A percentile compares a stretch with the other conserved stretches of the same genome.
These are phyloP conservation scores for Austropuccinia psidii DNA, from an alignment of 1,284 basidiomycete species.

Conservation along the genomic window DNA sequence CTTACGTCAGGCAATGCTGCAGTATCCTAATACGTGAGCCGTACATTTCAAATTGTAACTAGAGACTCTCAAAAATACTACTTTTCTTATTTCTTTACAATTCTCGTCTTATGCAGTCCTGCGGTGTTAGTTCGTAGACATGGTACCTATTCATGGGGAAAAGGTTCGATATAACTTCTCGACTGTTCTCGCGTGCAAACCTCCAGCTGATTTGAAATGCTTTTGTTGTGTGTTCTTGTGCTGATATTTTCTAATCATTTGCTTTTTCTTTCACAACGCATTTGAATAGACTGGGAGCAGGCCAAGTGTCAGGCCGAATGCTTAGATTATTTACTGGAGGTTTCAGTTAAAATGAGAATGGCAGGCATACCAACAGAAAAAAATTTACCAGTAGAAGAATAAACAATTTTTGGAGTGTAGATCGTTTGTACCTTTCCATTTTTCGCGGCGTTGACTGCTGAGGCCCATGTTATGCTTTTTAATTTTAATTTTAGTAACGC, in stretches of 20 bases:
- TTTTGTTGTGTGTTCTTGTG: conserved; percentile 40
- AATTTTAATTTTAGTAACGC: too few relatives aligned
- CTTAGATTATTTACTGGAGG: conserved; percentile 76
- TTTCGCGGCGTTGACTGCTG: too few relatives aligned
- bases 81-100: background rate
- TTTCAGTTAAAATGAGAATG: conserved; percentile 64
- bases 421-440: too few relatives aligned
- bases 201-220: conserved; percentile 9
- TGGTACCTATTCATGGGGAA: conserved; percentile 76
- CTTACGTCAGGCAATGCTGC: conserved; percentile 57
- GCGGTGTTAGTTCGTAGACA: conserved; percentile 71
- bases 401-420: too few relatives aligned
- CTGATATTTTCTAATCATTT: background rate
- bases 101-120: conserved; percentile 45
- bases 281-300: conserved; percentile 66
- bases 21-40: conserved; percentile 60
- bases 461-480: too few relatives aligned
- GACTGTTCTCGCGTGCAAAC: background rate
- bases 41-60: background rate
- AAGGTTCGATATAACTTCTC: conserved; percentile 41
- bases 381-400: too few relatives aligned
- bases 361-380: conserved; percentile 42
- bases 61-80: background rate
- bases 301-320: conserved; percentile 81
- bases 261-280: background rate